phyloP scores from a whole-genome alignment of 1,284 basidiomycete genomes.

The Fomitiporia mediterranea region DNA sequence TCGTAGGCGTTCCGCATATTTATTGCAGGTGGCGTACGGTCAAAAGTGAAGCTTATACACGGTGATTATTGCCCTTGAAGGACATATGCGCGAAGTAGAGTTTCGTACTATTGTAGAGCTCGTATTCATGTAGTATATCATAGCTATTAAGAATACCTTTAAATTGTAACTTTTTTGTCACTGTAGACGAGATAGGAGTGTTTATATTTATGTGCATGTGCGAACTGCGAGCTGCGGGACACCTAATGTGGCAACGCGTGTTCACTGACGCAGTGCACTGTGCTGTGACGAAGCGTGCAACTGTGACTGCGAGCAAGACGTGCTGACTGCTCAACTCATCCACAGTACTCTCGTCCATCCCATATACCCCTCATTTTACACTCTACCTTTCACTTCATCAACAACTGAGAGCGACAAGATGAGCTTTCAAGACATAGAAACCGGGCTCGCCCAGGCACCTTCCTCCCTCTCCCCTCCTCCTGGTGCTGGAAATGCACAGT shows the following conservation, averaged over 20 bases:
- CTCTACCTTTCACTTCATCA: too few relatives aligned
- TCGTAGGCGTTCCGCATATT: neutral
- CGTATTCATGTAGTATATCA: too few relatives aligned
- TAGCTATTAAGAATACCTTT: too few relatives aligned
- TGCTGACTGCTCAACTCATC: too few relatives aligned
- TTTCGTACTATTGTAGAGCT: neutral
- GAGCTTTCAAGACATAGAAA: conserved; percentile 79
- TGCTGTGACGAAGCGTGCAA: neutral
- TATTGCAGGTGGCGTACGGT: neutral
- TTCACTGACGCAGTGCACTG: neutral
- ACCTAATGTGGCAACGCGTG: neutral
- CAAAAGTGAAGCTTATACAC: neutral
- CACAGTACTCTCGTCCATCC: too few relatives aligned
- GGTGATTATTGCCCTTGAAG: neutral
- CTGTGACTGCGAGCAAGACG: too few relatives aligned
- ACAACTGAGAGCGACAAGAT: too few relatives aligned
- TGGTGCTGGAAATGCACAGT: conserved; percentile 35
- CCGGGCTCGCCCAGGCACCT: conserved; percentile 48
- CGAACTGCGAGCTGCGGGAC: too few relatives aligned
- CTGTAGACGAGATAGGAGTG: too few relatives aligned
- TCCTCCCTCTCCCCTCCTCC: conserved; percentile 32
- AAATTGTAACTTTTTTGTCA: too few relatives aligned
- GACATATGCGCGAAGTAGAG: neutral
- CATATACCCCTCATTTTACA: too few relatives aligned
- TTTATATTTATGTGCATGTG: too few relatives aligned